Conservation (phyloP, 176 grass and related monocot species). For the Oryza meridionalis region DNA sequence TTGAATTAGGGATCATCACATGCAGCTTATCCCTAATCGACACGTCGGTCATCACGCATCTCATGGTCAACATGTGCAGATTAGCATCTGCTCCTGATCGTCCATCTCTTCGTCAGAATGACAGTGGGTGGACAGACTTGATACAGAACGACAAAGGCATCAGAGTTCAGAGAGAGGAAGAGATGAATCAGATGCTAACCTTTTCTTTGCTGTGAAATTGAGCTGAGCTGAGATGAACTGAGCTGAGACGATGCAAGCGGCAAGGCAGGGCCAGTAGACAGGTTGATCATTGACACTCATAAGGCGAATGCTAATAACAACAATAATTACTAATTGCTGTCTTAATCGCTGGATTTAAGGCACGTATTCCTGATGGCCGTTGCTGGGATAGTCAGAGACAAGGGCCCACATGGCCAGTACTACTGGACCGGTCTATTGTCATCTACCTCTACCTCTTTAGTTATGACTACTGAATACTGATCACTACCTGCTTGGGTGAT, state of each 20-base stretch:
- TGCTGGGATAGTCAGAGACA: not conserved
- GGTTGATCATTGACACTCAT: slow-evolving; percentile 18
- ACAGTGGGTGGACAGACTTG: not conserved
- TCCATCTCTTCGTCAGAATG: not conserved
- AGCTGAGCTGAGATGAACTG: not conserved
- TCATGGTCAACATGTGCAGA: not conserved
- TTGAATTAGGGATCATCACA: slow-evolving; percentile 4
- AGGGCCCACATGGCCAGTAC: not conserved
- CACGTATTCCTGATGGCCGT: slow-evolving; percentile 22
- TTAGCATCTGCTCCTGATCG: not conserved
- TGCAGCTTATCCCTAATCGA: slow-evolving; percentile 1
- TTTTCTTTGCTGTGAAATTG: not conserved
- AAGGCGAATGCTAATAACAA: not conserved
- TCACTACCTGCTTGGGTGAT: not conserved
- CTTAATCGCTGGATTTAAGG: slow-evolving; percentile 46
- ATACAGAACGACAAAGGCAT: not conserved
- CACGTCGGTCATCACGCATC: not conserved
- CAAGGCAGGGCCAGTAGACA: not conserved
- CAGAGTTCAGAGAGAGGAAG: not conserved
- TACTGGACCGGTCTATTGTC: slow-evolving; percentile 15
- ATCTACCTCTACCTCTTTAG: not conserved
- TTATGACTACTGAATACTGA: not conserved
- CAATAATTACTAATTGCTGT: slow-evolving; percentile 29
- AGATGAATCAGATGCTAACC: not conserved
- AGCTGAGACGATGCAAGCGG: not conserved